Base-by-base conservation (phyloP, 2,329 filamentous ascomycete genomes). In the Corniculantispora saksenae region DNA sequence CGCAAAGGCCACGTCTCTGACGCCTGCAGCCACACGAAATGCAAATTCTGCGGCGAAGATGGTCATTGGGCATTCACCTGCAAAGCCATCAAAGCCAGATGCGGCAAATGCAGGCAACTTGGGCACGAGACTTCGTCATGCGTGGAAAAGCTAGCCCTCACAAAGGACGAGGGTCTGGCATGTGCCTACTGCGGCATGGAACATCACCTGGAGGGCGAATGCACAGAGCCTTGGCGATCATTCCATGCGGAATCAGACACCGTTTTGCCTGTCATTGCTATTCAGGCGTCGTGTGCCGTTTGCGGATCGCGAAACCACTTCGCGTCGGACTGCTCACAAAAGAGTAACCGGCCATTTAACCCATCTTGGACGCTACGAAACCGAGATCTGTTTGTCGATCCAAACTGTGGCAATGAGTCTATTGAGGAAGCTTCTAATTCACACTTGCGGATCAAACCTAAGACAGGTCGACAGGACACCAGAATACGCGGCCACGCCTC, bases 131-230 rank as follows among this genome's bases (percentile, higher is more conserved):
- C 77, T 21, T 69, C 74, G 1, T 69, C 76, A 9, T 92, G 90
- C 71, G 70, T 75, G 2, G 86, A 89, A 67, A 86, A 86, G 66
- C 79, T 91, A 50, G 74, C 76, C 3, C 69, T 83, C 59, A 77
- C 82, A 19, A 82, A 82, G 67, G 81, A 81, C 19, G 86, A 89
- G 63, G 81, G 81, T 25, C 77, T 83, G 55, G 81, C 83, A 3
- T 93, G 90, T 72, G 84, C 85, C 13, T 78, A 87, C 40, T 93
- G 90, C 74, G 78, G 78, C 47, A 82, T 82, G 8, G 68, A 71
- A 3, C 79, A 82, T 10, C 90, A 93, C 70, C 69, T 82, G 10
- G 90, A 92, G 71, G 72, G 79, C 15, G 76, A 83, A 2, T 92
- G 90, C 73, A 82, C 84, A 61, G 78, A 82, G 56, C 77, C 89